Percentiles rank a stretch among this genome's conserved stretches.
Conservation (phyloP, 805 yeast species). For the Lachancea sp. region DNA sequence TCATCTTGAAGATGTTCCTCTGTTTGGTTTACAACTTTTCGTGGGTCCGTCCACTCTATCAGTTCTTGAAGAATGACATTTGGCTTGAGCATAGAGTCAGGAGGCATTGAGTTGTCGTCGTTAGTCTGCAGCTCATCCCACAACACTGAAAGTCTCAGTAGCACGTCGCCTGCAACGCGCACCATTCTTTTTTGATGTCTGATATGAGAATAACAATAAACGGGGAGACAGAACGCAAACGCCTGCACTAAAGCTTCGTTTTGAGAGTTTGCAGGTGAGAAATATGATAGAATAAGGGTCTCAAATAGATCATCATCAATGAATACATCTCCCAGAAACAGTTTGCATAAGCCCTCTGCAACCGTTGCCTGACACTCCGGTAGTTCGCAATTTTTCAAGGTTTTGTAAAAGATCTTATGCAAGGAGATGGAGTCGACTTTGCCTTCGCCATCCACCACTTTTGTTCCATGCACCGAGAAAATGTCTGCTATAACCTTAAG, state of each 20-base stretch:
- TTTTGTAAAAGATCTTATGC: constrained; percentile 63
- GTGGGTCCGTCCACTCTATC: constrained; percentile 81
- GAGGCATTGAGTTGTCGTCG: constrained; percentile 28
- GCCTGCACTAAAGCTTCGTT: constrained; percentile 72
- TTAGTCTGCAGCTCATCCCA: constrained; percentile 35
- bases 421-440: constrained; percentile 60
- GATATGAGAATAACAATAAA: constrained; percentile 69
- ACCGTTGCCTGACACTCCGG: constrained; percentile 71
- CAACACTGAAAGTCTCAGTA: constrained; percentile 47
- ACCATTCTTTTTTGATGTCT: constrained; percentile 64
- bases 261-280: constrained; percentile 55
- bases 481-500: constrained; percentile 72
- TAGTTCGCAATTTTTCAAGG: constrained; percentile 48
- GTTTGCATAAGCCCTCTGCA: constrained; percentile 81
- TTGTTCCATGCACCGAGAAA: constrained; percentile 66
- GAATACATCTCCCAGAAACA: constrained; percentile 70
- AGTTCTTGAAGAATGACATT: constrained; percentile 60
- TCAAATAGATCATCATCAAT: constrained; percentile 66
- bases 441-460: constrained; percentile 55
- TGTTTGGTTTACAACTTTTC: constrained; percentile 46
- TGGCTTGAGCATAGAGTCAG: constrained; percentile 36
- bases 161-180: constrained; percentile 58
- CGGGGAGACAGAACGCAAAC: constrained; percentile 82
- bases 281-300: constrained; percentile 64
- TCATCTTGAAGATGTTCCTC: constrained; percentile 34